Evolutionary conservation across 352 stramenopile genomes (phyloP), one percentile per base, ranked within the genome.

Genomic region (Globisporangium spiculum): DNA sequence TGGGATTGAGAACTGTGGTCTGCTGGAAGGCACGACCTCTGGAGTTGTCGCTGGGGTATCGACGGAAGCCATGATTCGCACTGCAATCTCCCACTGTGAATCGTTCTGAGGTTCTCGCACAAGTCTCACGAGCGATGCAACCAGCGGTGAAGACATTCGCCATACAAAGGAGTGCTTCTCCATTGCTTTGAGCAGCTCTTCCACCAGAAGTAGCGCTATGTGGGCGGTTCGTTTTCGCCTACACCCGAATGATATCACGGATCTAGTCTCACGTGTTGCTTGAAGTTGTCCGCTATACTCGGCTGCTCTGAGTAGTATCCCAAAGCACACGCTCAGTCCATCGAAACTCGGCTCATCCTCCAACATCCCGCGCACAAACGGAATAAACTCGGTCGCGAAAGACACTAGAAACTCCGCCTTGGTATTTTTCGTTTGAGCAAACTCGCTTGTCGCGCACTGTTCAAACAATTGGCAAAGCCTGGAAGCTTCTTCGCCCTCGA

Each of bases 61-160:
- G 16, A 87, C 20, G 55, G 71, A 84, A 48, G 64, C 79, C 34
- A 89, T 68, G 22, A 89, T 80, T 14, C 73, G 72, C 18, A 84
- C 71, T 2, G 69, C 64, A 1, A 78, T 70, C 62, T 73, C 52
- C 84, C 84, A 92, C 50, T 79, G 71, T 0, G 24, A n/a, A 10
- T 74, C 75, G 34, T 74, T 75, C 9, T 70, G 67, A 0, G 76
- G 80, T 1, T 70, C 68, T 24, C 79, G 75, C 50, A 84, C 54
- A 6, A 89, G 62, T 12, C 73, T 70, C 7, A 76, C 73, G 2
- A 90, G 68, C 1, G 73, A 70, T 0, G 73, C 76, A 14, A 79
- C 62, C 1, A 92, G 63, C 16, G 67, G 46, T 0, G 80, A 57
- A 0, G 76, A 56, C 6, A 83, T 75, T 52, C 55, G 72, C 80